phyloP scores from a whole-genome alignment of 352 stramenopile species.

The Pythium folliculosum region DNA sequence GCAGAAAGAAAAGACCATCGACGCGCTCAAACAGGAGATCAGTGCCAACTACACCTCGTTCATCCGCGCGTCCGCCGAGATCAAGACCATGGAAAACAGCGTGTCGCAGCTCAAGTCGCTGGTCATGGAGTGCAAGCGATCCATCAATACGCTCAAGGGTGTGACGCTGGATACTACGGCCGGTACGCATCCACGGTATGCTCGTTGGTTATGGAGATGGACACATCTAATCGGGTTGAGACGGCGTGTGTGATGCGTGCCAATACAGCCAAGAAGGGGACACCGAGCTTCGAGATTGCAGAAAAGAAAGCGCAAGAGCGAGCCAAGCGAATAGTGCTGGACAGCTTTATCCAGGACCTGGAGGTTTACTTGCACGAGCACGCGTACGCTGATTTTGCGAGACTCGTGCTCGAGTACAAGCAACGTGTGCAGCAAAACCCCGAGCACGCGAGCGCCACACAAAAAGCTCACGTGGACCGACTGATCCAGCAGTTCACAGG shows the following conservation, averaged over 20 bases:
- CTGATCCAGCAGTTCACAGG: conserved; percentile 57
- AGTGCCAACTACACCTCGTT: conserved; percentile 83
- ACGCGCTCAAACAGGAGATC: conserved; percentile 83
- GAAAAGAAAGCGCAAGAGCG: conserved; percentile 53
- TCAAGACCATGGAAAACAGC: conserved; percentile 86
- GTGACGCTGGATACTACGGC: conserved; percentile 48
- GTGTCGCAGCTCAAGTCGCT: conserved; percentile 78
- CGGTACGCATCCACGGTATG: conserved; percentile 27
- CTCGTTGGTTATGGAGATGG: background rate
- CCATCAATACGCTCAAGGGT: conserved; percentile 55
- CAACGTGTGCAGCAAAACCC: conserved; percentile 40
- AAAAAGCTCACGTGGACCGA: conserved; percentile 57
- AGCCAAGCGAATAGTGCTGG: conserved; percentile 48
- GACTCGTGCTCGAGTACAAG: conserved; percentile 55
- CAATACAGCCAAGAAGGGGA: conserved; percentile 37
- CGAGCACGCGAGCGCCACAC: conserved; percentile 32
- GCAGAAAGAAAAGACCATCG: conserved; percentile 85
- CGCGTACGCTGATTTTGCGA: conserved; percentile 65
- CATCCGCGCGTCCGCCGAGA: conserved; percentile 68
- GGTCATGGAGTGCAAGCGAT: conserved; percentile 75
- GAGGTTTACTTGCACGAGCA: conserved; percentile 68
- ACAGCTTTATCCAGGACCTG: conserved; percentile 67
- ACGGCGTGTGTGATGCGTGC: background rate
- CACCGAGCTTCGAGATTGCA: conserved; percentile 40
- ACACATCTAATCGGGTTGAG: background rate